Evolutionary conservation across 1,139 yeast species (phyloP), one percentile per base, ranked within the genome.

Genomic region (Fermentozyma sake): DNA sequence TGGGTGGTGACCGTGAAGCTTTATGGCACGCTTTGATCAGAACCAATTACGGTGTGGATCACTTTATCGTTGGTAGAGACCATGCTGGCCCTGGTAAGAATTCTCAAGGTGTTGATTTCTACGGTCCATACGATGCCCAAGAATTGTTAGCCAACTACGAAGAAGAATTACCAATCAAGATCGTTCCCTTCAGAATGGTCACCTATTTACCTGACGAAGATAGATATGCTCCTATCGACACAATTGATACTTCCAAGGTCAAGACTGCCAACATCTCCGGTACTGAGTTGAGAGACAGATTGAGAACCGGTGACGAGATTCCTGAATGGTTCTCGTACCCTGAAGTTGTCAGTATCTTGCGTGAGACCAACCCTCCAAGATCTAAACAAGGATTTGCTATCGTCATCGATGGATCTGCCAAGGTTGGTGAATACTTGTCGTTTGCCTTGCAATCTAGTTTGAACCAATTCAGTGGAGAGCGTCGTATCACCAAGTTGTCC

Each of bases 1-100:
- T 89, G 97, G 96, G 94, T 37, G 97, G 97, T 58, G 96, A 91
- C 58, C 79, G 96, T 58, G 97, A 89, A 65, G 97, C 97, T 18
- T 82, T 89, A 30, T 89, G 97, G 97, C 97, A 89, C 56, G 96
- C 96, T 14, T 82, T 89, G 52, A 89, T 89, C 54, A 82, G 97
- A 64, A 85, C 87, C 70, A 89, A 89, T 63, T 87, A 82, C 55
- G 97, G 97, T 55, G 96, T 95, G 31, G 84, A 95, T 32, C 97
- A 89, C 58, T 89, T 89, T 62, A 91, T 91, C 50, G 96, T 89
- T 31, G 97, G 98, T 37, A 80, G 98, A 68, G 96, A 89, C 58
- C 97, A 89, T 53, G 96, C 96, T 34, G 97, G 97, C 37, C 97
- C 97, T 15, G 97, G 97, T 44, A 73, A 75, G 44, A 89, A 89